Evolutionary conservation across 2,329 filamentous ascomycete genomes (phyloP).

Genomic region (Ascochyta viciae-villosae): DNA sequence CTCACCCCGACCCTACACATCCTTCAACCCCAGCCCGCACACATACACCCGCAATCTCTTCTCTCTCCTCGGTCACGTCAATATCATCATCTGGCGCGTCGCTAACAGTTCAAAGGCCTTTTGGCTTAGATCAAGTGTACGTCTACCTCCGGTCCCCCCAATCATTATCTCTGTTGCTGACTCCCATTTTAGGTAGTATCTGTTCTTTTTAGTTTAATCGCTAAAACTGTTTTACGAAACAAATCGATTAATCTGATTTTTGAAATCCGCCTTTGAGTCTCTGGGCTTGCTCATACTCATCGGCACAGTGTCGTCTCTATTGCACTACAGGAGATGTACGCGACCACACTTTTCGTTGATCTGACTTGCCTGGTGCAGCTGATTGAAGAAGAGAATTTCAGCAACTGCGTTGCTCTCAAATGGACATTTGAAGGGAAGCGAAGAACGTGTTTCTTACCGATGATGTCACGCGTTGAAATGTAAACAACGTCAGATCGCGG

Average conservation of each 20-base stretch:
- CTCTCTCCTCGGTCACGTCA: no score
- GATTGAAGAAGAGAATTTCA: background rate
- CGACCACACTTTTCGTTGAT: conserved; percentile 5
- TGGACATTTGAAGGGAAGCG: background rate
- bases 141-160: no score
- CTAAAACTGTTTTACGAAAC: conserved; percentile 4
- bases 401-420: no score
- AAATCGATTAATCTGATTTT: conserved; percentile 10
- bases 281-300: conserved; percentile 21
- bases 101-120: background rate
- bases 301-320: conserved; percentile 17
- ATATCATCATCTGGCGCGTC: no score
- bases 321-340: conserved; percentile 13
- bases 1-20: no score
- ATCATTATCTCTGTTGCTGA: no score
- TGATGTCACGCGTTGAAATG: background rate
- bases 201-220: conserved; percentile 11
- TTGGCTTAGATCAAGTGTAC: conserved; percentile 18
- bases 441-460: background rate
- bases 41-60: no score
- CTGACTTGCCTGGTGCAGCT: background rate
- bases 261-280: conserved; percentile 1
- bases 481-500: no score
- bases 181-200: background rate
- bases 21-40: no score